Conservation (phyloP, 1,284 basidiomycete genomes). For the Xerocomus cyaneibrunnescens region DNA sequence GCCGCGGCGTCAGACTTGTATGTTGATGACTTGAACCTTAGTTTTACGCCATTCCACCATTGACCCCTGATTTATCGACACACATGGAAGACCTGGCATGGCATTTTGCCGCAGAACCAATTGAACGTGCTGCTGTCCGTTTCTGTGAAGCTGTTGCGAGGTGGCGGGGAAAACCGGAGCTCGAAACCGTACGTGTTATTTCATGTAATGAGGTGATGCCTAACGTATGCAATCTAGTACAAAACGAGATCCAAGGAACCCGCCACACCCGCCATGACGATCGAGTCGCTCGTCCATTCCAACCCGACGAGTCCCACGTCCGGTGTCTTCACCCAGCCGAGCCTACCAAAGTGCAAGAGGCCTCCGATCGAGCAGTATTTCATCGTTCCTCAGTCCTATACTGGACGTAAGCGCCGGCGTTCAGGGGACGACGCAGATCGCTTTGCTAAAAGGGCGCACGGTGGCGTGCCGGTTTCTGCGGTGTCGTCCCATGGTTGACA, state of each 20-base stretch:
- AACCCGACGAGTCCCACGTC: slow-evolving; percentile 55
- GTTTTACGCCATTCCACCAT: slow-evolving; percentile 71
- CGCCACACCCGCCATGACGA: slow-evolving; percentile 46
- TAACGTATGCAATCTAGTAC: slow-evolving; percentile 42
- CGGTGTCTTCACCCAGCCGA: slow-evolving; percentile 13
- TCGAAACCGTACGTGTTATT: slow-evolving; percentile 60
- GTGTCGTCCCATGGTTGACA: slow-evolving; percentile 16
- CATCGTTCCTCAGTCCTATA: slow-evolving; percentile 29
- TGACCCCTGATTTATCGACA: slow-evolving; percentile 69
- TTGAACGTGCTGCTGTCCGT: slow-evolving; percentile 70
- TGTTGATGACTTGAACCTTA: slow-evolving; percentile 29
- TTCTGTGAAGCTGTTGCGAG: slow-evolving; percentile 77
- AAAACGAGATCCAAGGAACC: slow-evolving; percentile 47
- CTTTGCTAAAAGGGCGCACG: slow-evolving; percentile 25
- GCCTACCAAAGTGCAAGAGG: slow-evolving; percentile 21
- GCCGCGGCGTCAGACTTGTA: slow-evolving; percentile 7
- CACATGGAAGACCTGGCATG: slow-evolving; percentile 79
- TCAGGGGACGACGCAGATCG: slow-evolving; percentile 31
- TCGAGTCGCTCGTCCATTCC: slow-evolving; percentile 62
- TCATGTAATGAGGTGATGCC: not conserved
- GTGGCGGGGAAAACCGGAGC: slow-evolving; percentile 79
- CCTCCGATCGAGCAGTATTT: slow-evolving; percentile 47
- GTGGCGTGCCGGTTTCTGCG: slow-evolving; percentile 9
- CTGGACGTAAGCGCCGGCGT: slow-evolving; percentile 32
- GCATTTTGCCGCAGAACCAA: slow-evolving; percentile 76